phyloP scores from a whole-genome alignment of 179 eudicot species.

The Spinacia oleracea region DNA sequence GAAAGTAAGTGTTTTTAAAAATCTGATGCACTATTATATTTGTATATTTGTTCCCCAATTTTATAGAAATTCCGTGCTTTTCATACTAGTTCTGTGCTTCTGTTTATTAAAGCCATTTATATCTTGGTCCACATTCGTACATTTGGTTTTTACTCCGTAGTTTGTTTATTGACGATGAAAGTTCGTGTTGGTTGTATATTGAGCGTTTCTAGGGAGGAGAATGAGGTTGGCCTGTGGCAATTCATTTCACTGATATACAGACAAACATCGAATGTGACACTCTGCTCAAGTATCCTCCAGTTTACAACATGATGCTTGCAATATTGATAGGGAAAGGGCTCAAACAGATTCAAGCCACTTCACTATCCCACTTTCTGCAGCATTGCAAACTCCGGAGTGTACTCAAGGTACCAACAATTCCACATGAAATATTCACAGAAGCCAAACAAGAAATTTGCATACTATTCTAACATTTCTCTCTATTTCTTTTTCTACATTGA shows the following conservation, averaged over 20 bases:
- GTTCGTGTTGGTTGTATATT: too few species aligned
- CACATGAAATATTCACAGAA: background rate
- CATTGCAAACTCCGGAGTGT: too few species aligned
- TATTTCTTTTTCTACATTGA: background rate
- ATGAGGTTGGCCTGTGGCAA: conserved; percentile 25
- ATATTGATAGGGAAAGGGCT: background rate
- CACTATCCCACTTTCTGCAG: too few species aligned
- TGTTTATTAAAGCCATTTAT: background rate
- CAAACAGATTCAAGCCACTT: conserved; percentile 10
- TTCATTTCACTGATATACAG: conserved; percentile 34
- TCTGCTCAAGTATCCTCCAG: background rate
- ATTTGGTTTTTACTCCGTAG: background rate
- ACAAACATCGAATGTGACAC: conserved; percentile 28
- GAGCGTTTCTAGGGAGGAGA: background rate
- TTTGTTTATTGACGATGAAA: background rate
- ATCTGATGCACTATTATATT: too few species aligned
- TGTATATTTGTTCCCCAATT: too few species aligned
- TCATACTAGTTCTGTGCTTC: too few species aligned
- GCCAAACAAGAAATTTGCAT: background rate
- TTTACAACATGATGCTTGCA: background rate
- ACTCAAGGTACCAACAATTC: too few species aligned
- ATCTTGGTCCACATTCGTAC: background rate
- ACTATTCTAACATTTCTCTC: background rate
- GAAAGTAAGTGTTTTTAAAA: too few species aligned
- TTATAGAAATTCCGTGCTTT: too few species aligned